Evolutionary conservation across 2,329 filamentous ascomycete species (phyloP).

Genomic region (Eutypa lata): DNA sequence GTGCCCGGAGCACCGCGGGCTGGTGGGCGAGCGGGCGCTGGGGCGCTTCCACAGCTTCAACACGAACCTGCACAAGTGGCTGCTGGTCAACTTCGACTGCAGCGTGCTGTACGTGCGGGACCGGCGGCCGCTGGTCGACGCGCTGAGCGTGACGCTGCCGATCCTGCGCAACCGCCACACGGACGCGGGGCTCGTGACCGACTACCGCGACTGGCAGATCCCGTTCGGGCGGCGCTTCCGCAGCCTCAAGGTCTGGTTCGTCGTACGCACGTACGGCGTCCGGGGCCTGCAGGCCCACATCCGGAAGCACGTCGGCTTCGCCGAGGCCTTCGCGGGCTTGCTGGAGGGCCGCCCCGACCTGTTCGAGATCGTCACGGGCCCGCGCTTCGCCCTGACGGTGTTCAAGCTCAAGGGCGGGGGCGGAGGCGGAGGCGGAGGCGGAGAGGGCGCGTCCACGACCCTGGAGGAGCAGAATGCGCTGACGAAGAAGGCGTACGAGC

Average conservation of each 20-base stretch:
- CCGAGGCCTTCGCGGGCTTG: slow-evolving; percentile 65
- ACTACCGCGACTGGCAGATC: slow-evolving; percentile 97
- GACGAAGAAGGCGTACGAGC: slow-evolving; percentile 73
- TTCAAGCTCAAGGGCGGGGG: slow-evolving; percentile 57
- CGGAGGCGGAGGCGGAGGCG: slow-evolving; percentile 11
- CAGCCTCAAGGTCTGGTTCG: slow-evolving; percentile 92
- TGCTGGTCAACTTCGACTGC: slow-evolving; percentile 87
- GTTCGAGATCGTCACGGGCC: slow-evolving; percentile 71
- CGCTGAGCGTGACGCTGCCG: slow-evolving; percentile 73
- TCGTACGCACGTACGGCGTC: slow-evolving; percentile 78
- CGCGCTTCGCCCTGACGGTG: slow-evolving; percentile 76
- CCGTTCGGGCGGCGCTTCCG: slow-evolving; percentile 87
- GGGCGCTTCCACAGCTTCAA: slow-evolving; percentile 81
- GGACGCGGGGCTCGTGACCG: slow-evolving; percentile 80
- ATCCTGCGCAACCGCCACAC: slow-evolving; percentile 81
- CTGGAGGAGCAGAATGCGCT: slow-evolving; percentile 58
- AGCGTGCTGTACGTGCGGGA: slow-evolving; percentile 77
- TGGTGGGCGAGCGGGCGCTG: slow-evolving; percentile 38
- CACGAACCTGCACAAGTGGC: slow-evolving; percentile 97
- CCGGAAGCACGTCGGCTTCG: slow-evolving; percentile 62
- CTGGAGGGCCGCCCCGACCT: slow-evolving; percentile 61
- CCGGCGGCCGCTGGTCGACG: slow-evolving; percentile 72
- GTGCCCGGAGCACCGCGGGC: slow-evolving; percentile 71
- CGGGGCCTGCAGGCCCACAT: slow-evolving; percentile 73
- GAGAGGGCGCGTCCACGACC: slow-evolving; percentile 21